Evolutionary conservation across 2,329 filamentous ascomycete genomes (phyloP), one percentile per base, ranked within the genome.

Genomic region (Drechslerella coelobrocha): DNA sequence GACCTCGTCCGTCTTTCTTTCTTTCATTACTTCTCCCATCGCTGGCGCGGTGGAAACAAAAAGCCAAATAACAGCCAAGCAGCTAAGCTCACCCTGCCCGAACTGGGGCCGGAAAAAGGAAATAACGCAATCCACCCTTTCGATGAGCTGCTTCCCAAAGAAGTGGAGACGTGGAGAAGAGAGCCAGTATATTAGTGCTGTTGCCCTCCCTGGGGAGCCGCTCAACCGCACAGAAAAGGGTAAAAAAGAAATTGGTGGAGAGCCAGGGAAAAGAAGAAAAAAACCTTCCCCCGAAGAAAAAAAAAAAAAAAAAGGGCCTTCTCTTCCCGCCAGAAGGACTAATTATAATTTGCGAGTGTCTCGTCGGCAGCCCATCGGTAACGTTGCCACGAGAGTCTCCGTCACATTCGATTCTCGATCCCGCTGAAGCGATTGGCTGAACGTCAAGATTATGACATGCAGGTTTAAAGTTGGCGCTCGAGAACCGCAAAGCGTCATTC

Each of bases 71-170:
- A n/a, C n/a, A n/a, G 63, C 51, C 56, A 61, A 69, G 51, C 51
- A 37, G 23, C 43, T 43, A 69, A 55, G 51, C 57, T 48, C 62
- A 57, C 50, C 10, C 41, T 19, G 19, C 14, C 41, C 41, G 57
- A 57, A 19, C 34, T 23, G 29, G 48, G 50, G 21, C 37, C 51
- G 55, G 39, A 60, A 71, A 71, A 71, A 71, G 59, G 66, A 71
- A 71, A 71, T 71, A 71, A 63, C 66, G 66, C 66, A 71, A 71
- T 71, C 47, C 29, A 53, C 39, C 45, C 27, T 60, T 39, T 59
- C 53, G 52, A 63, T 71, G 47, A 71, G 45, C 26, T 62, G 57
- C 52, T 57, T 62, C 59, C 39, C 41, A 59, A 62, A 71, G n/a
- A 29, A 47, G 59, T 41, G 66, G 51, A 50, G 52, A 51, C 55